Evolutionary conservation across 2,329 filamentous ascomycete species (phyloP), one percentile per base, ranked within the genome.

Genomic region (Biscogniauxia mediterranea): DNA sequence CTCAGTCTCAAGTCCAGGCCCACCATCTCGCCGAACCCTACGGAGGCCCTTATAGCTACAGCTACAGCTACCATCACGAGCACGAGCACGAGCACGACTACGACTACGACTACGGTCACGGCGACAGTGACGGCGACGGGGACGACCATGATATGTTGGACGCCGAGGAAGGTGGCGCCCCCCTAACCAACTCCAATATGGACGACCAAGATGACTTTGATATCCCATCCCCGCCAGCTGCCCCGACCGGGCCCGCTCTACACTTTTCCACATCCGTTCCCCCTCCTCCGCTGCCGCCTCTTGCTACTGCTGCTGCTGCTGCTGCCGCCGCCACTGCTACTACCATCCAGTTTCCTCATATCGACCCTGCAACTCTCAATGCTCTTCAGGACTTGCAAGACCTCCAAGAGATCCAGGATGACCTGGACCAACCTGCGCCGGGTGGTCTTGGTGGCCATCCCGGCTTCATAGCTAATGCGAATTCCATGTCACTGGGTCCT

Each of bases 401-500:
- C 0, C 26, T 57, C 3, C 64, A 66, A 46, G 59, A 64, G 8
- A 38, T 60, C 49, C 60, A 67, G 32, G 65, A 70, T 59, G 62
- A 61, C 11, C 38, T 63, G 28, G 63, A 52, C 49, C 46, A 66
- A 15, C 57, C 56, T 26, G 66, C 60, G 28, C 54, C 56, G 20
- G 62, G 57, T 46, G 65, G 61, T 28, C 58, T 66, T 54, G n/a
- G 25, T 20, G 46, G 54, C 42, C 72, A 77, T 56, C 71, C 75
- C 15, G 64, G 70, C 38, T 66, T 74, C 51, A 51, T 75, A 53
- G 72, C 69, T 60, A 76, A 74, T 61, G 69, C 70, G 4, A 74
- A 74, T 50, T 66, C 70, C n/a, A 65, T 65, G 58, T 73, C 70
- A 17, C 75, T 84, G 28, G 78, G 78, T 9, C 80, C 81, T 13